Evolutionary conservation across 306 rosid species (phyloP), one percentile per base, ranked within the genome.

Genomic region (Myrica gale): DNA sequence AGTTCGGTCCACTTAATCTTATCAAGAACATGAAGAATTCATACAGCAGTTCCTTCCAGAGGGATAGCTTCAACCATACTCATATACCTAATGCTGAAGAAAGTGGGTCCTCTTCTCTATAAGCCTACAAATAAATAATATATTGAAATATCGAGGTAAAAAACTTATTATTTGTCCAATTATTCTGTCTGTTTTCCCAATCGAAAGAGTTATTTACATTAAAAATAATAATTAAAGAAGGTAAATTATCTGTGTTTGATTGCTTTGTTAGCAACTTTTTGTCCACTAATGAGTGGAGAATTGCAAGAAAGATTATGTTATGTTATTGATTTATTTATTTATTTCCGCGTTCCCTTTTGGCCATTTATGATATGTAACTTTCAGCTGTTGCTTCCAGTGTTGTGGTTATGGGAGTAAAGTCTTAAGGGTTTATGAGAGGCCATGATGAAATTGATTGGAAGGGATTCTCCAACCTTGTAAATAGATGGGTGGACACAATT

Each of bases 31-130:
- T 57, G 54, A 56, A 48, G 9, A 58, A n/a, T 71, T 75, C 45
- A 58, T 32, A 71, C 66, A 60, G 68, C 9, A 58, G 79, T 73
- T 62, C 81, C 61, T 79, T 75, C 83, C 84, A 81, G 78, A 86
- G 63, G 53, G 81, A 82, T 87, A 69, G 68, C 95, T 88, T 91
- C 11, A 74, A 79, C 77, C 82, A 53, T 86, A 91, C 92, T 75
- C 51, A 86, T 0, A 62, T 78, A 91, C 97, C 97, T 83, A 89
- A 85, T 87, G 77, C 67, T 67, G 21, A 5, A 58, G 56, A 45
- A 69, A 67, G 60, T 65, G 61, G 78, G 62, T 56, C 71, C 44
- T 56, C 69, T 60, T 76, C 62, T 79, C 45, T 11, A n/a, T 17
- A 20, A 50, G 46, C 73, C 2, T 26, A 1, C 32, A 26, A 26